These are phyloP conservation scores for Dothistroma pini DNA, from an alignment of 2,329 filamentous ascomycete genomes.

Conservation along the genomic window DNA sequence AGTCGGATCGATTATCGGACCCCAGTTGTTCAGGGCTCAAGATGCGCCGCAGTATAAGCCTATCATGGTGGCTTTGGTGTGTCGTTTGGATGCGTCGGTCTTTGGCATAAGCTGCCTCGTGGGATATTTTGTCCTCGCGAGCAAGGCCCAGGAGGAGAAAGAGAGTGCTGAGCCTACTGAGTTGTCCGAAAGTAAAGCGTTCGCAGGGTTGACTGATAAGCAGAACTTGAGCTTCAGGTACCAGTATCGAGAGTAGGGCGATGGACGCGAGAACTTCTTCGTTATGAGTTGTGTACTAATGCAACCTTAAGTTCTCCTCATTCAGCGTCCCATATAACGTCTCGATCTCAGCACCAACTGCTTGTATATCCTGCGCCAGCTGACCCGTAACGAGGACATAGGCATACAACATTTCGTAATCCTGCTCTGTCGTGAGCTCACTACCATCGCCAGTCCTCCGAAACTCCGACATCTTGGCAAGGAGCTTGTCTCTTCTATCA, in stretches of 20 bases:
- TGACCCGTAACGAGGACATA: conserved; percentile 67
- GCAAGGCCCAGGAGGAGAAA: not conserved
- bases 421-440: conserved; percentile 61
- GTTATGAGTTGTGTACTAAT: conserved; percentile 32
- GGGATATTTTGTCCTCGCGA: not conserved
- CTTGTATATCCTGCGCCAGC: conserved; percentile 32
- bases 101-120: not conserved
- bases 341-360: conserved; percentile 39
- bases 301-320: conserved; percentile 58
- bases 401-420: conserved; percentile 89
- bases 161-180: not conserved
- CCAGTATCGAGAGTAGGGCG: not conserved
- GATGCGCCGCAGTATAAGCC: conserved; percentile 39
- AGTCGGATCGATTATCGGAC: conserved; percentile 41
- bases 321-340: conserved; percentile 59
- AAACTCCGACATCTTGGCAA: conserved; percentile 86
- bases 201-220: conserved; percentile 2
- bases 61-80: conserved; percentile 41
- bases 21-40: conserved; percentile 37
- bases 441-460: conserved; percentile 61
- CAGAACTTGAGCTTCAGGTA: conserved; percentile 3
- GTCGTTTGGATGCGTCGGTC: conserved; percentile 3
- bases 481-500: conserved; percentile 72
- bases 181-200: not conserved
- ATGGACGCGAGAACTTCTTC: too few species aligned